These are phyloP conservation scores for Pyrenophora teres DNA, from an alignment of 2,329 filamentous ascomycete genomes.

Conservation along the genomic window DNA sequence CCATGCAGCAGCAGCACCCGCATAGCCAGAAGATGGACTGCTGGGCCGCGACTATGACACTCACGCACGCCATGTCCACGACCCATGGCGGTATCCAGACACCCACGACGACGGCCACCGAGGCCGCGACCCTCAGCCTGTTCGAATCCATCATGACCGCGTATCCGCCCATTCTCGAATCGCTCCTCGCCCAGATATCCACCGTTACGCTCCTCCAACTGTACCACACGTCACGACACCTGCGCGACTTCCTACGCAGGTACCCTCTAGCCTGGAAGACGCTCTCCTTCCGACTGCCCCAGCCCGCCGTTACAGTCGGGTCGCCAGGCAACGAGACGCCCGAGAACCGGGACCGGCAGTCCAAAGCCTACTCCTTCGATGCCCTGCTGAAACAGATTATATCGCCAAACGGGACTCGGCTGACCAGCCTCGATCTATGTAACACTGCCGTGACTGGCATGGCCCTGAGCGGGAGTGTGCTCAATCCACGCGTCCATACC, in stretches of 20 bases:
- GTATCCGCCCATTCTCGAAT: constrained; percentile 63
- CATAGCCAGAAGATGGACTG: constrained; percentile 22
- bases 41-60: constrained; percentile 15
- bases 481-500: constrained; percentile 59
- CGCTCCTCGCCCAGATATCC: constrained; percentile 61
- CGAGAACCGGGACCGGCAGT: constrained; percentile 53
- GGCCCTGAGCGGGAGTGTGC: constrained; percentile 59
- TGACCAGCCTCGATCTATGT: constrained; percentile 63
- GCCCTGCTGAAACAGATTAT: constrained; percentile 61
- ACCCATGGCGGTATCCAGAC: constrained; percentile 5
- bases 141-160: constrained; percentile 62
- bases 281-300: constrained; percentile 61
- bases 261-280: constrained; percentile 66
- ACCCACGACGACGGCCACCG: background rate
- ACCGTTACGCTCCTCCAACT: constrained; percentile 62
- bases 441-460: constrained; percentile 65
- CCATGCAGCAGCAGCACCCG: constrained; percentile 16
- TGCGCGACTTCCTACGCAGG: constrained; percentile 59
- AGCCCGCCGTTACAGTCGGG: constrained; percentile 44
- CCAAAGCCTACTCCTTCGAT: constrained; percentile 63
- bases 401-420: constrained; percentile 60
- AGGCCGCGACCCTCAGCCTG: constrained; percentile 30
- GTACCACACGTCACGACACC: constrained; percentile 62
- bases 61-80: constrained; percentile 6
- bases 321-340: constrained; percentile 49